These are phyloP conservation scores for Oemleria cerasiformis DNA, from an alignment of 306 rosid species.

Conservation along the genomic window DNA sequence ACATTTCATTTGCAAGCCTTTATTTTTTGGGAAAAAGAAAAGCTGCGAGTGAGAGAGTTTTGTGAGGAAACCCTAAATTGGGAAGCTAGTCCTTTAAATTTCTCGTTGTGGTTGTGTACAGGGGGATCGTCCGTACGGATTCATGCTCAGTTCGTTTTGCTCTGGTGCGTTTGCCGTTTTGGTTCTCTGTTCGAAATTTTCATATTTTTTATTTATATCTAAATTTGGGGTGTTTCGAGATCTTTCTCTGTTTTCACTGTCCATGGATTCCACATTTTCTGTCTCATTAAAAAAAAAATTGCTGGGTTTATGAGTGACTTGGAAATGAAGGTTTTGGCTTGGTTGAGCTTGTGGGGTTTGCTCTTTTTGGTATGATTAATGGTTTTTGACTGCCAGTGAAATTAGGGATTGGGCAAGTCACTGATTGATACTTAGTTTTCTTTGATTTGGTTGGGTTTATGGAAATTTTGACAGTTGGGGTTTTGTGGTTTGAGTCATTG, in stretches of 20 bases:
- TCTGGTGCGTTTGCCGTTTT: slow-evolving; percentile 35
- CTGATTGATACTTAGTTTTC: slow-evolving; percentile 10
- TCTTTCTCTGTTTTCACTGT: slow-evolving; percentile 20
- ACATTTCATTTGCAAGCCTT: slow-evolving; percentile 21
- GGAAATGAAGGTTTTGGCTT: slow-evolving; percentile 18
- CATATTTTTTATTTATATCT: not conserved
- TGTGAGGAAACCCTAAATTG: slow-evolving; percentile 9
- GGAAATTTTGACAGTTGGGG: slow-evolving; percentile 26
- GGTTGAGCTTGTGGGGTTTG: slow-evolving; percentile 16
- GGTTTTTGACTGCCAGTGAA: slow-evolving; percentile 22
- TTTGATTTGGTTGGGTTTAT: slow-evolving; percentile 28
- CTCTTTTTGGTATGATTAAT: not conserved
- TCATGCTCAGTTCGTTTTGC: slow-evolving; percentile 24
- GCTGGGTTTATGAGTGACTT: slow-evolving; percentile 6
- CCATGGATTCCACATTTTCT: slow-evolving; percentile 16
- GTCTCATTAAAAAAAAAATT: not conserved
- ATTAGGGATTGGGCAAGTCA: slow-evolving; percentile 19
- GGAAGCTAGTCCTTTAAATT: not conserved
- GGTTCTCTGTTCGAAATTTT: not conserved
- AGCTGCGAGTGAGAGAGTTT: slow-evolving; percentile 2
- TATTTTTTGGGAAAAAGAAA: not conserved
- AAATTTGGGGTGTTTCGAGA: slow-evolving; percentile 17
- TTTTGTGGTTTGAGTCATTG: slow-evolving; percentile 14
- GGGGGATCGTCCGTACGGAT: slow-evolving; percentile 1
- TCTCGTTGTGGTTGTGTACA: not conserved